Percentiles rank a stretch among this genome's conserved stretches.
Evolutionary conservation across 225 moss, liverwort and hornwort species (phyloP).

Genomic region (Marchantia polymorpha): DNA sequence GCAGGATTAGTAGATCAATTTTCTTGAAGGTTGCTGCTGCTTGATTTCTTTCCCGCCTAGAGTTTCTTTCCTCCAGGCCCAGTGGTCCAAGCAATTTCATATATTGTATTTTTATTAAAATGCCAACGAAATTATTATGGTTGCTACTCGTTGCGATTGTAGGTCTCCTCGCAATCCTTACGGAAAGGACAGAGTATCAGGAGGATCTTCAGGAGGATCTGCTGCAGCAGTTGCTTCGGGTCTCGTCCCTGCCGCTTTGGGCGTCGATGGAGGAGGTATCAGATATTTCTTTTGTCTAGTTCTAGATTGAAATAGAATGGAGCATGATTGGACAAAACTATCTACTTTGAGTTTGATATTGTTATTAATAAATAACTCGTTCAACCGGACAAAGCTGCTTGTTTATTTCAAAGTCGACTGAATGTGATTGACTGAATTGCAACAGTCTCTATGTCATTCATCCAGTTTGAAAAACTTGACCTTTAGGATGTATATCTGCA

Average conservation of each 20-base stretch:
- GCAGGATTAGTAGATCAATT: too few species aligned
- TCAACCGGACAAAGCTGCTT: background rate
- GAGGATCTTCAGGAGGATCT: slow-evolving; percentile 93
- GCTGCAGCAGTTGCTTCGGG: slow-evolving; percentile 85
- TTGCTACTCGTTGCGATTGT: background rate
- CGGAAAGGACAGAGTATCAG: slow-evolving; percentile 54
- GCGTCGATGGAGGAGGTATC: slow-evolving; percentile 89
- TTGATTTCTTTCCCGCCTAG: too few species aligned
- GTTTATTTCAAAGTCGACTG: background rate
- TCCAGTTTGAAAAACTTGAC: background rate
- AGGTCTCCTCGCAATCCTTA: slow-evolving; percentile 80
- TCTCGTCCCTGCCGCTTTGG: slow-evolving; percentile 78
- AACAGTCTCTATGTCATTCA: background rate
- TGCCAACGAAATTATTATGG: background rate
- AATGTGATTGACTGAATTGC: background rate
- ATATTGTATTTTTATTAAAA: too few species aligned
- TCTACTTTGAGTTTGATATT: background rate
- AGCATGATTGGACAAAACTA: too few species aligned
- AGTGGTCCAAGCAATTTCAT: too few species aligned
- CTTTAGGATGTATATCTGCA: background rate
- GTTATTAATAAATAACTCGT: background rate
- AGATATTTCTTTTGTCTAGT: background rate
- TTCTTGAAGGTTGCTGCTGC: too few species aligned
- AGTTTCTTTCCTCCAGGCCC: too few species aligned
- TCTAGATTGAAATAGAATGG: too few species aligned